Base-by-base conservation (phyloP, 257 asterid genomes). In the Phtheirospermum japonicum region DNA sequence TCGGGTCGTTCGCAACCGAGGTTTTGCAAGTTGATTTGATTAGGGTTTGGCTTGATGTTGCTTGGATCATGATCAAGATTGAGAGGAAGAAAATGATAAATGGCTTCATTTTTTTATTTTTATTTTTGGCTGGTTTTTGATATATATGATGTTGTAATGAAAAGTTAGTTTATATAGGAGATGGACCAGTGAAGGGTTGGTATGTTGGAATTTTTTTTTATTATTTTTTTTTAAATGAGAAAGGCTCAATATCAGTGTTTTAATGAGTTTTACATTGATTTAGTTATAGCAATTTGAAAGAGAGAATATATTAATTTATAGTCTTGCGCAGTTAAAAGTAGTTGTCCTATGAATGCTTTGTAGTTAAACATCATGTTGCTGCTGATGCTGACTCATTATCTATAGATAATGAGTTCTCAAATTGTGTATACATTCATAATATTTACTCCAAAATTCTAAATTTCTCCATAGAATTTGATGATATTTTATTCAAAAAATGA, bases 11-110 rank as follows among this genome's bases (percentile, higher is more conserved):
- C 6, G 67, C 62, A 0, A 90, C 61, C 11, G 18, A 55, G 7
- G 59, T 18, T 73, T 54, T 71, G 90, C 99, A 93, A 2, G 80
- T 73, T 13, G 82, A 34, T 14, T 62, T 45, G 71, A 93, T 82
- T 2, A 85, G 73, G 18, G 11, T 71, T 6, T 80, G 77, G 72
- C 69, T 18, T 9, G 69, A 52, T 2, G 68, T 19, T 68, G 36
- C 45, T 4, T 66, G 70, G 74, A 60, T 43, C 5, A 32, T 7
- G 69, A 59, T 37, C 52, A 65, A 36, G 70, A 69, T 51, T 48
- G 51, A 34, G 59, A 80, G 43, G 31, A 70, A 34, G 39, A 16
- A 42, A 9, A 50, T 42, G 54, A 64, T 36, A 37, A 52, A 33
- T 12, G 76, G 71, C 7, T 56, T 74, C 80, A 68, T 74, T 9